phyloP scores from a whole-genome alignment of 2,329 filamentous ascomycete species.

The Sphaerulina vaccinii region DNA sequence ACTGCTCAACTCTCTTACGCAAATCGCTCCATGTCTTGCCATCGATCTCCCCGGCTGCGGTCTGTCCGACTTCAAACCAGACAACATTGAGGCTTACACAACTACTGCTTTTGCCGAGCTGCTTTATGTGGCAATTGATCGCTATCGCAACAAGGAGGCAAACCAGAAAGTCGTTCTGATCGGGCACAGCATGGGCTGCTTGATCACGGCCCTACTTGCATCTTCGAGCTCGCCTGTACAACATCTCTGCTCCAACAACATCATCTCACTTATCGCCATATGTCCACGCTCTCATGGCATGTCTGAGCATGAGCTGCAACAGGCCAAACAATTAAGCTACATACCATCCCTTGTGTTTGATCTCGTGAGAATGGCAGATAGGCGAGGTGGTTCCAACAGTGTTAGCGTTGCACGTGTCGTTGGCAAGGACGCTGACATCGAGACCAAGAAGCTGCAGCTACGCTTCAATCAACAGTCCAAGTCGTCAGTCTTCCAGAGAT shows the following conservation, averaged over 20 bases:
- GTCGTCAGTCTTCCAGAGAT: slow-evolving; percentile 79
- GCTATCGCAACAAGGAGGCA: slow-evolving; percentile 64
- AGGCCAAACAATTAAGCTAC: slow-evolving; percentile 59
- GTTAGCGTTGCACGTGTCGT: slow-evolving; percentile 76
- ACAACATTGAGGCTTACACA: slow-evolving; percentile 74
- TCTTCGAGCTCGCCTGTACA: slow-evolving; percentile 56
- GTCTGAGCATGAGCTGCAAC: slow-evolving; percentile 38
- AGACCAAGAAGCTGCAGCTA: slow-evolving; percentile 66
- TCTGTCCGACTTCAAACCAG: slow-evolving; percentile 70
- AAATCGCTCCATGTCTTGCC: slow-evolving; percentile 79
- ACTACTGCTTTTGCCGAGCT: slow-evolving; percentile 73
- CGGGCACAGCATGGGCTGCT: slow-evolving; percentile 87
- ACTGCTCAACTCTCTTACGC: slow-evolving; percentile 57
- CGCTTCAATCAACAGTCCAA: slow-evolving; percentile 79
- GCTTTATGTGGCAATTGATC: slow-evolving; percentile 70
- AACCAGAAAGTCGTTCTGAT: slow-evolving; percentile 74
- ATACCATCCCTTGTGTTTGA: slow-evolving; percentile 74
- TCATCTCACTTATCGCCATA: slow-evolving; percentile 76
- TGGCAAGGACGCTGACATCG: slow-evolving; percentile 62
- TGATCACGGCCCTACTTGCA: slow-evolving; percentile 70
- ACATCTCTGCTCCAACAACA: slow-evolving; percentile 53
- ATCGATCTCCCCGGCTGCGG: slow-evolving; percentile 92
- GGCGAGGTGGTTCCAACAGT: slow-evolving; percentile 74
- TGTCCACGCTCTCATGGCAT: slow-evolving; percentile 70
- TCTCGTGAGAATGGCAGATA: slow-evolving; percentile 73